Base-by-base conservation (phyloP, 352 stramenopile species). In the Phytophthora crassamura region DNA sequence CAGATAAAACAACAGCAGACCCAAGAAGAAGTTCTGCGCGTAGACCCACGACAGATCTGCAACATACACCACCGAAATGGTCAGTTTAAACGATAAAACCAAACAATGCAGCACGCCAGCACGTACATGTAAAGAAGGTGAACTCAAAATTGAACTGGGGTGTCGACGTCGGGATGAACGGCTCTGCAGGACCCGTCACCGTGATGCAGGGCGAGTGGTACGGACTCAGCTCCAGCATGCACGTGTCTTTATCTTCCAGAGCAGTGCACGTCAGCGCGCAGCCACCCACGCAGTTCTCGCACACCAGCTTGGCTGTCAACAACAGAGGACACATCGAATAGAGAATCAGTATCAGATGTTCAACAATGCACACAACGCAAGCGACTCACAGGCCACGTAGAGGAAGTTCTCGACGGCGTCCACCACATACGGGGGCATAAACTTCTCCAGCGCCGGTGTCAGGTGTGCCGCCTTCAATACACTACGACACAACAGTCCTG, bases 201-300 rank as follows among this genome's bases (percentile, higher is more conserved):
- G 81, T 90, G 56, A 95, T 78, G 43, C 84, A 95, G 16, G 86
- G 86, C n/a, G 81, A 78, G 39, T 93, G 75, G 54, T 91, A 93
- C 53, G 86, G 86, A 56, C 86, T 95, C 11, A 93, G 65, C 36
- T 80, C 60, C 34, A 92, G 59, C 54, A 90, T 78, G 59, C 82
- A 91, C 11, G 49, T 34, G 28, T 66, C 60, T 39, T 72, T 36
- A 7, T 58, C 72, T 6, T 67, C 59, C 1, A 77, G 1, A 18
- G 75, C 35, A n/a, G 64, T 72, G 59, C 85, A 93, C 40, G 84
- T 69, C 1, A 89, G 71, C 18, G 59, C 43, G 45, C 86, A 95
- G 14, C 84, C 86, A 48, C 87, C 62, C 4, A 89, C 82, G 55
- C 86, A 95, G 41, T 80, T 85, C 41, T 91, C 82, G 53, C 86